Evolutionary conservation across 1,139 yeast species (phyloP), one percentile per base, ranked within the genome.

Genomic region (Magnusiomyces tetraspermus): DNA sequence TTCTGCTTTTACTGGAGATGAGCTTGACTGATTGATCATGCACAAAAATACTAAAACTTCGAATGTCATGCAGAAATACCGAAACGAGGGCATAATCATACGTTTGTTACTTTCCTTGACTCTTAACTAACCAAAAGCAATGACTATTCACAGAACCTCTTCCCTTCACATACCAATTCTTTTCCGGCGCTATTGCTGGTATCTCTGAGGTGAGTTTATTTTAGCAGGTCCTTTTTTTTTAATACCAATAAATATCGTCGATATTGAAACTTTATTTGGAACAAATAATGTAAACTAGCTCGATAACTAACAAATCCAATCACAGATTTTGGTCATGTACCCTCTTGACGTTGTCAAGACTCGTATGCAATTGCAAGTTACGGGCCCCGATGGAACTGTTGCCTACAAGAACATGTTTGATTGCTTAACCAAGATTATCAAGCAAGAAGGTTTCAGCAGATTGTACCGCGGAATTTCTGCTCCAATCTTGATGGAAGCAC

Each of bases 331-430:
- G 66, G 92, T 89, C 60, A 92, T 92, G 98, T 92, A 92, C 69
- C 99, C 99, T 49, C 76, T 92, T 65, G 98, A 94, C 70, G 97
- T 92, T 58, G 97, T 94, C 66, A 94, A 92, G 77, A 94, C 98
- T 45, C 82, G 98, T 72, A 92, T 92, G 72, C 99, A 92, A 72
- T 77, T 94, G 67, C 88, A 83, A 67, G 85, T 83, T 41, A 71
- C 71, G 43, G 57, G 60, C 24, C 69, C 69, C 19, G 67, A 72
- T 15, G 87, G 82, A 55, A 77, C 79, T 44, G 77, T 79, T 54
- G 80, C 79, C 50, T 90, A 90, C 72, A 76, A 74, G 51, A 96
- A 97, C 63, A 87, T 95, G 64, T 64, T 89, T 58, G 92, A 86
- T 64, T 87, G 96, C 67, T 70, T 94, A 61, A 72, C 77, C 61